Conservation (phyloP, 192 early-diverging fungal genomes). For the Dissophora globulifera region DNA sequence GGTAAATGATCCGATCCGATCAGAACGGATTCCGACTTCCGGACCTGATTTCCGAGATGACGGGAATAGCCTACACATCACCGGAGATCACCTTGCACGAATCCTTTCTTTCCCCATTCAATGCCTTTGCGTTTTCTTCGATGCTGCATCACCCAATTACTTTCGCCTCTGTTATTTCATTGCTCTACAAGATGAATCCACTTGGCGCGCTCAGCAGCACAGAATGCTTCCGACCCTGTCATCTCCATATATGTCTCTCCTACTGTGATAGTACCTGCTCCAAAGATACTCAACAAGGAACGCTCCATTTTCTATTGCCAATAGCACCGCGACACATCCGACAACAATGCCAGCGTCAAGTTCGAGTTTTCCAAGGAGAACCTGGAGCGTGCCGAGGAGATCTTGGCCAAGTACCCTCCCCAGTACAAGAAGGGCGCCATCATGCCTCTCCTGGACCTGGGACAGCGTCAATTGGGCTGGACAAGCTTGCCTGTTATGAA, state of each 20-base stretch:
- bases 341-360: conserved; percentile 84
- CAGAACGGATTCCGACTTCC: conserved; percentile 11
- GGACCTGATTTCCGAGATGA: conserved; percentile 50
- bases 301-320: background rate
- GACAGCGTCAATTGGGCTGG: conserved; percentile 95
- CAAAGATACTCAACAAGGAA: background rate
- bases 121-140: too few species aligned
- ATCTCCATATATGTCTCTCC: background rate
- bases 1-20: conserved; percentile 50
- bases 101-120: background rate
- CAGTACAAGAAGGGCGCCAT: conserved; percentile 99
- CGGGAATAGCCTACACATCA: background rate
- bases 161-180: background rate
- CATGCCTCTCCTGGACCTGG: conserved; percentile 95
- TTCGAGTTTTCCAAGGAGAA: conserved; percentile 91
- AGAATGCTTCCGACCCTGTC: background rate
- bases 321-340: conserved; percentile 80
- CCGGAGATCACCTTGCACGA: too few species aligned
- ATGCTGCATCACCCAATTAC: too few species aligned
- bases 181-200: too few species aligned
- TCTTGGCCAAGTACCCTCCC: conserved; percentile 93
- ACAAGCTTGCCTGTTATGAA: conserved; percentile 97
- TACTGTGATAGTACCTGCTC: background rate
- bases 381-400: conserved; percentile 80
- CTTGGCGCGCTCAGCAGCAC: too few species aligned